These are phyloP conservation scores for Apiotrichum laibachii DNA, from an alignment of 1,284 basidiomycete species.

Conservation along the genomic window DNA sequence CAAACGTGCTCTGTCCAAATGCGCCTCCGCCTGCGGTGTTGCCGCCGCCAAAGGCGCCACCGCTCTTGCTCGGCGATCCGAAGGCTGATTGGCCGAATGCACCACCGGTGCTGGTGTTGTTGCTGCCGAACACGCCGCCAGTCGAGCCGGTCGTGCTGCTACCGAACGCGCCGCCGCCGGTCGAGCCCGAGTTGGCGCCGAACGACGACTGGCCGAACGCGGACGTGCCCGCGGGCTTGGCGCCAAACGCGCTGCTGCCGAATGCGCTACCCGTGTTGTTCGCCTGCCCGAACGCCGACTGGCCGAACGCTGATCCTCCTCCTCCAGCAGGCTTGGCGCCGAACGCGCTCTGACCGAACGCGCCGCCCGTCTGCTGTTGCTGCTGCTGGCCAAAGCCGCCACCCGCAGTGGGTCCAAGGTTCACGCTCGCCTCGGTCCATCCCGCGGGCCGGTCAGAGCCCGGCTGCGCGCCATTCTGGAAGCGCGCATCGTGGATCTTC, in stretches of 20 bases:
- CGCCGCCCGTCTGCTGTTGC: background rate
- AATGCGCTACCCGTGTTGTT: background rate
- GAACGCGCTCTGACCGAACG: constrained; percentile 8
- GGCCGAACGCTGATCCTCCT: constrained; percentile 1
- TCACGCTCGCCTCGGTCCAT: constrained; percentile 35
- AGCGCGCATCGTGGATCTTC: constrained; percentile 42
- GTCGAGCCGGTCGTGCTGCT: too few relatives aligned
- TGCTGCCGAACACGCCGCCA: too few relatives aligned
- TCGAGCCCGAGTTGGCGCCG: background rate
- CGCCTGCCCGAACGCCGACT: background rate
- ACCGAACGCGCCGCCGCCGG: too few relatives aligned
- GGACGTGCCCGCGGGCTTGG: background rate
- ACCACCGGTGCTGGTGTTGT: too few relatives aligned
- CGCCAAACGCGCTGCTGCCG: constrained; percentile 8
- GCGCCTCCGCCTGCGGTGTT: too few relatives aligned
- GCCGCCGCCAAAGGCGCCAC: too few relatives aligned
- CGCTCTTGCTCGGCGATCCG: constrained; percentile 16
- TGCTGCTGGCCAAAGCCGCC: background rate
- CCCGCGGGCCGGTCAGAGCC: constrained; percentile 29
- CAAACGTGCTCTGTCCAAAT: constrained; percentile 3
- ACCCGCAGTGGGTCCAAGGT: background rate
- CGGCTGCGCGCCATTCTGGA: constrained; percentile 15
- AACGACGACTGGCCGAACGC: constrained; percentile 3
- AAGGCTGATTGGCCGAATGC: constrained; percentile 14
- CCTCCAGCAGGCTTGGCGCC: background rate